Evolutionary conservation across 257 asterid genomes (phyloP), one percentile per base, ranked within the genome.

Genomic region (Paraleonurus japonicus): DNA sequence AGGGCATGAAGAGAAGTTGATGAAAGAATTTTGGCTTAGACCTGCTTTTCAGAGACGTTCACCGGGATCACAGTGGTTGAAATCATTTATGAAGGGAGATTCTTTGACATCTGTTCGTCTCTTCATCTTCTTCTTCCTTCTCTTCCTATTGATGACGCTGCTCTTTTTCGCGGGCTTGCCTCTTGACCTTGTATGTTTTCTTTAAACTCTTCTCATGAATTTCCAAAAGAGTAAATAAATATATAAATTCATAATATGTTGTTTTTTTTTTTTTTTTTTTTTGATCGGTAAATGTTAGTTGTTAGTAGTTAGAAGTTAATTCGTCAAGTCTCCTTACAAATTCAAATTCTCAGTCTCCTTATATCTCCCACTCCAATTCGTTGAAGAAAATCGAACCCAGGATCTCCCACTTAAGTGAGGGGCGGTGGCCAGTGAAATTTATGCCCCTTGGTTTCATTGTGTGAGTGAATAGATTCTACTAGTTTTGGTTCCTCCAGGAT

Each of bases 21-120:
- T 69, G 89, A 86, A 71, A 11, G 59, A 61, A 43, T 81, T 65
- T 15, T 85, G 92, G 96, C 71, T 86, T 33, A 83, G 92, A 79
- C 82, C 87, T 11, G 82, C 84, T 22, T 76, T 74, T 30, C 83
- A 72, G 22, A 86, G 58, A 28, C 77, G 60, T 30, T 72, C n/a
- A n/a, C n/a, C n/a, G n/a, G n/a, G n/a, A 39, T 43, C 74, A 27
- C 53, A 70, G 20, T 74, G 80, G 70, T 78, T 78, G 73, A 68
- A 37, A 76, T 76, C 83, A 20, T 32, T 61, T n/a, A 75, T 58
- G 72, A 85, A 79, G 28, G 65, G 60, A 7, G 27, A 64, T 43
- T 61, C 65, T 10, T 55, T 69, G 15, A 48, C 77, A 0, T 32
- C 78, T 27, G 13, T 72, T 0, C 73, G 82, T 26, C 22, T 72